These are phyloP conservation scores for Ocimum tenuiflorum DNA, from an alignment of 257 asterid genomes.

Conservation along the genomic window DNA sequence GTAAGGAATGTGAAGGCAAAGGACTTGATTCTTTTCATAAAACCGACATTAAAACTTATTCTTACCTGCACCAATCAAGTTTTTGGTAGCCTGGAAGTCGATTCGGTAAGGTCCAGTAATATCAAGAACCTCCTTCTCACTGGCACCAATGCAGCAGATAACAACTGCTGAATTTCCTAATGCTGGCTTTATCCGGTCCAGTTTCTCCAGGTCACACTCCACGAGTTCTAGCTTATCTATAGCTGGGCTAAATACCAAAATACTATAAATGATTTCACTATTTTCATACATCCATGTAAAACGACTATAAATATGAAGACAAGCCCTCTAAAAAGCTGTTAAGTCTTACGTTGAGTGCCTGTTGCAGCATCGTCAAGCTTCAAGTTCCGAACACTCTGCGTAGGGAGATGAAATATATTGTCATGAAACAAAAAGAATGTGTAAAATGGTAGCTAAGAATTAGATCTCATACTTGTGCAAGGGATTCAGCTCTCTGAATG, in stretches of 20 bases:
- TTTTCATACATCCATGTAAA: constrained; percentile 16
- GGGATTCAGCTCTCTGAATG: constrained; percentile 71
- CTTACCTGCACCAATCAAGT: constrained; percentile 86
- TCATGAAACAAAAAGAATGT: constrained; percentile 1
- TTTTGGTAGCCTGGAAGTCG: constrained; percentile 80
- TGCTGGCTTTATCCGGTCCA: constrained; percentile 51
- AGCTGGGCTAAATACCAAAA: constrained; percentile 92
- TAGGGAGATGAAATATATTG: constrained; percentile 17
- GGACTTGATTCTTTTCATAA: background rate
- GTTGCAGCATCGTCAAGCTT: constrained; percentile 48
- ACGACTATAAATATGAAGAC: background rate
- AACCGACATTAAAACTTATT: background rate
- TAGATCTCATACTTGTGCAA: constrained; percentile 53
- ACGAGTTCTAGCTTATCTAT: constrained; percentile 92
- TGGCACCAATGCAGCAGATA: constrained; percentile 94
- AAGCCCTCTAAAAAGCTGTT: constrained; percentile 16
- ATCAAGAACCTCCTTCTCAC: constrained; percentile 88
- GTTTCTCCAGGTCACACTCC: constrained; percentile 90
- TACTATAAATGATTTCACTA: constrained; percentile 43
- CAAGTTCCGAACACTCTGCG: constrained; percentile 66
- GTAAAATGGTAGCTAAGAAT: background rate
- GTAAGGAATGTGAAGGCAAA: background rate
- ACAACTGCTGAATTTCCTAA: constrained; percentile 72
- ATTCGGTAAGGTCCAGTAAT: constrained; percentile 84
- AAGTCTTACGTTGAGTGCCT: constrained; percentile 60